Percentiles rank a stretch among this genome's conserved stretches.
Conservation (phyloP, 2,329 filamentous ascomycete genomes). For the Aspergillus sojae region DNA sequence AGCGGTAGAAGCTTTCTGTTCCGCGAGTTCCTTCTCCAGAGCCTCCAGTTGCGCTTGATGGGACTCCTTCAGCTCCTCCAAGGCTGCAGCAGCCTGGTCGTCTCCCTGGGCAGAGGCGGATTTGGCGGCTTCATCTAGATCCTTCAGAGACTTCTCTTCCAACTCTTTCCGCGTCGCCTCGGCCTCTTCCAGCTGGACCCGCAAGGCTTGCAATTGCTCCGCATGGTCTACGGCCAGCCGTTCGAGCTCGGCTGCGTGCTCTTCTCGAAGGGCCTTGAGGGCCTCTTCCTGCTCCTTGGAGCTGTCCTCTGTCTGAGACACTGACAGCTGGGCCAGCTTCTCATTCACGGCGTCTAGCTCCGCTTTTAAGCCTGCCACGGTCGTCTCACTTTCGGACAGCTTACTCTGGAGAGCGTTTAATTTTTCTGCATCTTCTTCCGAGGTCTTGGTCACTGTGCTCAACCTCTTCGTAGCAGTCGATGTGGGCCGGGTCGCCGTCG, state of each 20-base stretch:
- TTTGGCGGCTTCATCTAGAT: conserved; percentile 43
- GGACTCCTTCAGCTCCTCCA: conserved; percentile 41
- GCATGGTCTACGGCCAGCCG: conserved; percentile 35
- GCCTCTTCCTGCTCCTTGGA: conserved; percentile 25
- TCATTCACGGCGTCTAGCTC: conserved; percentile 40
- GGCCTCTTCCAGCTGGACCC: conserved; percentile 37
- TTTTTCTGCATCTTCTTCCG: conserved; percentile 36
- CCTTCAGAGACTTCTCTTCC: conserved; percentile 39
- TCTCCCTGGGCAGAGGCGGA: conserved; percentile 40
- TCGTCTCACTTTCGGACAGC: conserved; percentile 41
- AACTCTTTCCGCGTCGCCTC: conserved; percentile 40
- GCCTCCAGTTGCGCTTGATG: conserved; percentile 39
- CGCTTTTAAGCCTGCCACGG: conserved; percentile 33
- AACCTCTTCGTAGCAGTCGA: conserved; percentile 37
- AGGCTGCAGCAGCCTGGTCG: conserved; percentile 34
- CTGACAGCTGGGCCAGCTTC: conserved; percentile 35
- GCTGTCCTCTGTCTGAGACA: conserved; percentile 28
- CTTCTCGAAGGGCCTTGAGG: conserved; percentile 30
- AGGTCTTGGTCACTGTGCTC: conserved; percentile 36
- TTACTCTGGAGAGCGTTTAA: conserved; percentile 38
- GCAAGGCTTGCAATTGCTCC: conserved; percentile 36
- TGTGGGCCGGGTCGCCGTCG: conserved; percentile 22
- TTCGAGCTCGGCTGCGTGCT: conserved; percentile 38
- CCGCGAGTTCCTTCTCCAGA: conserved; percentile 38
- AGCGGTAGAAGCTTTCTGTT: conserved; percentile 34